Base-by-base conservation (phyloP, 495 filamentous ascomycete species). In the Paragyromitra xinjiangensis region DNA sequence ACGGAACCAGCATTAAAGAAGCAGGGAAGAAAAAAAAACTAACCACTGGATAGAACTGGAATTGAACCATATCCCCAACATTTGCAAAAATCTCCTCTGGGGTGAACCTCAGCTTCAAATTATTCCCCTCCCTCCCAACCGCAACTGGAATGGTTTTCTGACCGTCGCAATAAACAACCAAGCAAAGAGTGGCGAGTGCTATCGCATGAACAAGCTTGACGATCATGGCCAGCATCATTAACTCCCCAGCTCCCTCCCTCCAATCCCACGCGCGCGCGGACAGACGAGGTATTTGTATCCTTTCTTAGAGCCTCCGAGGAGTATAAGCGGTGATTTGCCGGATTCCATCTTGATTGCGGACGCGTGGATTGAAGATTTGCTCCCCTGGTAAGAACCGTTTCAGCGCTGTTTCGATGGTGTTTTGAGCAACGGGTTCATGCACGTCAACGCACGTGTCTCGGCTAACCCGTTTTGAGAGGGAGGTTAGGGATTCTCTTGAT, bases 1-100 rank as follows among this genome's bases (percentile, higher is more conserved):
- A 40, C 2, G 24, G 8, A 12, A 53, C 12, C 42, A 62, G 16
- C 62, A 51, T 6, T 14, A 59, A 48, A 5, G 24, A 26, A 5
- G 3, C 24, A n/a, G 16, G 53, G 14, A 51, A 14, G 53, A 19
- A 14, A 56, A 29, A 26, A 40, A 44, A 53, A 79, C 82, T 42
- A 79, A 86, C 86, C 81, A 84, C 82, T 42, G 84, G 81, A 63
- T 84, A 84, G 83, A 88, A 88, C 71, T 88, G 87, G 83, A 88
- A 88, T 61, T 88, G 87, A 40, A 88, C 82, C 71, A 85, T 73
- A 70, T 86, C 85, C 19, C 87, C 87, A 6, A 83, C 79, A 16
- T 79, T 71, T 3, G 86, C 87, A 53, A 81, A 78, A 51, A 88
- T 76, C 44, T 65, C 58, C 42, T 80, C 79, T 2, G 79, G 79